These are phyloP conservation scores for Strobilomyces dryophilus DNA, from an alignment of 768 basidiomycete species.

Conservation along the genomic window DNA sequence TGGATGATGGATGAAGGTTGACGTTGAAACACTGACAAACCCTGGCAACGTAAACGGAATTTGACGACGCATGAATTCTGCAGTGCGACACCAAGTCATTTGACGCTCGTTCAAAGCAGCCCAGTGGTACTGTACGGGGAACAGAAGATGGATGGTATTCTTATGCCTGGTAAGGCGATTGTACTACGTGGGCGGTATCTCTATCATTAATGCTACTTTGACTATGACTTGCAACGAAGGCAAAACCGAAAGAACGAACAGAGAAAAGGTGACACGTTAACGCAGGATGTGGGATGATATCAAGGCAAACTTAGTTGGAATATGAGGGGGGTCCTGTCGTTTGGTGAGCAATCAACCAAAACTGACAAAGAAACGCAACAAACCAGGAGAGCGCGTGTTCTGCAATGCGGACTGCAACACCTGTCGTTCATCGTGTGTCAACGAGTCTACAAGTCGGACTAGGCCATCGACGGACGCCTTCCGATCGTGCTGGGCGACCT, in stretches of 20 bases:
- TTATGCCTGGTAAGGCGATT: constrained; percentile 13
- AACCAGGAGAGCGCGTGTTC: constrained; percentile 57
- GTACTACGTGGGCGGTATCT: constrained; percentile 18
- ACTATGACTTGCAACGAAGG: constrained; percentile 1
- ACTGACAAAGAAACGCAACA: constrained; percentile 18
- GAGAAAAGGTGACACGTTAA: background rate
- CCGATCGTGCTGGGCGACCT: constrained; percentile 67
- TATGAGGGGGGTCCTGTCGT: constrained; percentile 40
- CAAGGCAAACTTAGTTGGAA: constrained; percentile 18
- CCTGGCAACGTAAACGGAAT: background rate
- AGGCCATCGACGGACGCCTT: constrained; percentile 76
- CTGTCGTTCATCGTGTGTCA: constrained; percentile 70
- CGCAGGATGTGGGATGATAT: background rate
- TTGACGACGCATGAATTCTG: background rate
- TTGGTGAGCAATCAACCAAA: constrained; percentile 2
- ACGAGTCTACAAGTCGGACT: constrained; percentile 63
- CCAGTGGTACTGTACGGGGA: too few species aligned
- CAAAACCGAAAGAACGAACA: constrained; percentile 6
- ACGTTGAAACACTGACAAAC: background rate
- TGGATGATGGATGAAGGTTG: background rate
- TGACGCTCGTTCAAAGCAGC: too few species aligned
- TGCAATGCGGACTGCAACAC: constrained; percentile 60
- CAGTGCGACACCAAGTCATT: too few species aligned
- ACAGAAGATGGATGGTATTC: background rate
- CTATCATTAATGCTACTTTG: constrained; percentile 7